Percentiles rank a stretch among this genome's conserved stretches.
Conservation (phyloP, 805 yeast genomes). For the Metschnikowia koreensis region DNA sequence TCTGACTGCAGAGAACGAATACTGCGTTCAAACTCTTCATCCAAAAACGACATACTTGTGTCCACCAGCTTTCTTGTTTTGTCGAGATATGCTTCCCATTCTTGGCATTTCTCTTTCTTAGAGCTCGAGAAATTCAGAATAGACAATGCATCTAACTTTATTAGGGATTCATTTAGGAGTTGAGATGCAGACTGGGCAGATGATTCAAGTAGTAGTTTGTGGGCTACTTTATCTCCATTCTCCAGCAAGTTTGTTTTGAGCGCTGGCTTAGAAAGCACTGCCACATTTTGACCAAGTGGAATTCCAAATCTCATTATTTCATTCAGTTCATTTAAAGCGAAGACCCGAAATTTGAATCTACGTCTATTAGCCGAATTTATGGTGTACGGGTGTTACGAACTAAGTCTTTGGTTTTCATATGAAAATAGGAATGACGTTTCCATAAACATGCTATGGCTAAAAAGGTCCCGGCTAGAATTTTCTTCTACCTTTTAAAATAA, state of each 20-base stretch:
- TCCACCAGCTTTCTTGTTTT: background rate
- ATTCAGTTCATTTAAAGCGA: background rate
- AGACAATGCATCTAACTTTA: slow-evolving; percentile 4
- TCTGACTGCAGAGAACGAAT: slow-evolving; percentile 6
- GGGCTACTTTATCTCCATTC: no score
- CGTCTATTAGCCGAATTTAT: background rate
- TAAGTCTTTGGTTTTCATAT: background rate
- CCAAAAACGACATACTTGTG: slow-evolving; percentile 2
- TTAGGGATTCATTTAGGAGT: slow-evolving; percentile 9
- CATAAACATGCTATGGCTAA: no score
- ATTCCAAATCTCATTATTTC: slow-evolving; percentile 6
- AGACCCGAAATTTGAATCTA: background rate
- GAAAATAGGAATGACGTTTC: no score
- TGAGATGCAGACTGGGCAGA: slow-evolving; percentile 1
- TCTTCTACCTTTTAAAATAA: no score
- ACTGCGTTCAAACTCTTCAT: slow-evolving; percentile 1
- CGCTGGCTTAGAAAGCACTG: background rate
- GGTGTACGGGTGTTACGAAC: slow-evolving; percentile 4
- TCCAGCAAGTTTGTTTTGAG: background rate
- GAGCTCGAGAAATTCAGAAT: slow-evolving; percentile 2
- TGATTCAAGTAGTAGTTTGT: background rate
- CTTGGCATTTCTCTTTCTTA: background rate
- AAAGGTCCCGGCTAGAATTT: no score
- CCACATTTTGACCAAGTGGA: slow-evolving; percentile 1
- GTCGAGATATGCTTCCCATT: slow-evolving; percentile 3